Percentiles rank a stretch among this genome's conserved stretches.
Evolutionary conservation across 495 filamentous ascomycete species (phyloP).

Genomic region (Wilcoxina mikolae): DNA sequence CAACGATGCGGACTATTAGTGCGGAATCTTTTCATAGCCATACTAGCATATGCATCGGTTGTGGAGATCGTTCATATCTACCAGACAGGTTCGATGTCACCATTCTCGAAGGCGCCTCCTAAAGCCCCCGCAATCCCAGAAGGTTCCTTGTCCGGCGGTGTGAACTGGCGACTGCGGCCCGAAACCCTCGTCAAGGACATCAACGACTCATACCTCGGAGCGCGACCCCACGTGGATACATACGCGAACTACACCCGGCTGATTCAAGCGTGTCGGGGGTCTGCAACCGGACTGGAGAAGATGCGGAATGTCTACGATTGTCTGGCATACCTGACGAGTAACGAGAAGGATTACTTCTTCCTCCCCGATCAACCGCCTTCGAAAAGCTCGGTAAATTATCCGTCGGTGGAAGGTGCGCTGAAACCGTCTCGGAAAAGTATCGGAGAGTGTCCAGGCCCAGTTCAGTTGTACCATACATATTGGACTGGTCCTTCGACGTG

Average conservation of each 20-base stretch:
- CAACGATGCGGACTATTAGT: slow-evolving; percentile 29
- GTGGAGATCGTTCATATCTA: slow-evolving; percentile 28
- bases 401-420: slow-evolving; percentile 25
- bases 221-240: slow-evolving; percentile 37
- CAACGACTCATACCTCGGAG: slow-evolving; percentile 39
- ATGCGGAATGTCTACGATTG: slow-evolving; percentile 43
- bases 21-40: slow-evolving; percentile 31
- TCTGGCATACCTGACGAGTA: slow-evolving; percentile 35
- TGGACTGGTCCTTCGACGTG: slow-evolving; percentile 45
- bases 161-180: slow-evolving; percentile 38
- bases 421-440: slow-evolving; percentile 21
- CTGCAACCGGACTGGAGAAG: slow-evolving; percentile 36
- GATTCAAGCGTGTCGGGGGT: slow-evolving; percentile 39
- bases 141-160: slow-evolving; percentile 31
- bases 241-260: slow-evolving; percentile 38
- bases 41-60: slow-evolving; percentile 27
- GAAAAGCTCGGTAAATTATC: slow-evolving; percentile 17
- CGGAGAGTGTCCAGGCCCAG: slow-evolving; percentile 40
- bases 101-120: slow-evolving; percentile 19
- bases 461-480: slow-evolving; percentile 43
- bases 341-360: slow-evolving; percentile 36
- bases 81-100: slow-evolving; percentile 28
- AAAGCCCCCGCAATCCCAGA: slow-evolving; percentile 4
- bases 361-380: slow-evolving; percentile 33
- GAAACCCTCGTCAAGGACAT: slow-evolving; percentile 33